Evolutionary conservation across 2,329 filamentous ascomycete species (phyloP).

Genomic region (Pseudogymnoascus sp.): DNA sequence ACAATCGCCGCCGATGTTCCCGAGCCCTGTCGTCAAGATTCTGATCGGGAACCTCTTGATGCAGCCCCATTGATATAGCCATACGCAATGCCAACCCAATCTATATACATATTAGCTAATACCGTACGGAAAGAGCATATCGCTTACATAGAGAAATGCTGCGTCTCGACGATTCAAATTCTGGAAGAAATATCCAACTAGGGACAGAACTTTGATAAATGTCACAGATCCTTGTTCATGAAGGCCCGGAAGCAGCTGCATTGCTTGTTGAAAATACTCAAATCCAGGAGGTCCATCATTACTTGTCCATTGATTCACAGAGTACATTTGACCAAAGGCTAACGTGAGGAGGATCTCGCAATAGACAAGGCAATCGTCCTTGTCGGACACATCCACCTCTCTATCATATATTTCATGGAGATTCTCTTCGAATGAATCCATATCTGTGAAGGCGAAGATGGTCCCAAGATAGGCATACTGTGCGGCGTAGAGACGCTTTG

Average conservation of each 20-base stretch:
- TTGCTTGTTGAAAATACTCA: conserved; percentile 43
- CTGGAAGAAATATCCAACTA: conserved; percentile 49
- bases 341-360: conserved; percentile 45
- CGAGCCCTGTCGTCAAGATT: conserved; percentile 33
- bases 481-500: conserved; percentile 40
- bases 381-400: conserved; percentile 34
- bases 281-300: conserved; percentile 46
- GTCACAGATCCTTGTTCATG: conserved; percentile 46
- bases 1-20: conserved; percentile 43
- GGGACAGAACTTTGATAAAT: conserved; percentile 45
- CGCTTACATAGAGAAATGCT: conserved; percentile 41
- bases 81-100: conserved; percentile 46
- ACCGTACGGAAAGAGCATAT: neutral
- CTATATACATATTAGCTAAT: conserved; percentile 17
- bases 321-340: conserved; percentile 48
- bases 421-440: conserved; percentile 37
- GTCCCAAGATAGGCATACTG: conserved; percentile 50
- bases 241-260: conserved; percentile 44
- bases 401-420: conserved; percentile 37
- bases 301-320: conserved; percentile 46
- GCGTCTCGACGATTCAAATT: conserved; percentile 47
- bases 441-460: conserved; percentile 45
- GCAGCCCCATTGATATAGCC: conserved; percentile 48
- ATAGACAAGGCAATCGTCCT: conserved; percentile 40
- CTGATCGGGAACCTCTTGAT: conserved; percentile 40